A percentile compares a stretch with the other conserved stretches of the same genome.
These are phyloP conservation scores for Elsinoe australis DNA, from an alignment of 2,329 filamentous ascomycete genomes.

Conservation along the genomic window DNA sequence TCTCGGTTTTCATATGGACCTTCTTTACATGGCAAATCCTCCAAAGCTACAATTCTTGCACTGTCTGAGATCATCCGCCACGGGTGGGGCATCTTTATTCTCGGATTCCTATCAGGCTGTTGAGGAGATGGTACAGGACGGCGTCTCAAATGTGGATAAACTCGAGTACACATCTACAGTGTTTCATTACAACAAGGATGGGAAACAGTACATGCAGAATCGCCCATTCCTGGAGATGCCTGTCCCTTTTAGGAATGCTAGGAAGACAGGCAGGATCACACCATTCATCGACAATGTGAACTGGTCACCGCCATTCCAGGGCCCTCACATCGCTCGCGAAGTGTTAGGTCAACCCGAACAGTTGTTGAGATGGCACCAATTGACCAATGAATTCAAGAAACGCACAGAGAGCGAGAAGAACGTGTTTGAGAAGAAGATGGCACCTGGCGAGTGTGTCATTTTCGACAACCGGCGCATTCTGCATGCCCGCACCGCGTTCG, in stretches of 20 bases:
- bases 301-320: slow-evolving; percentile 34
- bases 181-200: slow-evolving; percentile 51
- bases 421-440: slow-evolving; percentile 63
- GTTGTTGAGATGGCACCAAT: slow-evolving; percentile 40
- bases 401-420: slow-evolving; percentile 51
- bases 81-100: slow-evolving; percentile 81
- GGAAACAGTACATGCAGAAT: slow-evolving; percentile 28
- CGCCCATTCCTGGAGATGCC: slow-evolving; percentile 25
- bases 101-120: slow-evolving; percentile 64
- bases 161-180: slow-evolving; percentile 21
- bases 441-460: slow-evolving; percentile 80
- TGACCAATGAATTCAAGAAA: slow-evolving; percentile 49
- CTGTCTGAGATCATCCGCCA: slow-evolving; percentile 71
- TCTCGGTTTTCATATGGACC: slow-evolving; percentile 86
- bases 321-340: slow-evolving; percentile 23
- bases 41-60: slow-evolving; percentile 83
- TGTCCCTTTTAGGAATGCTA: neutral
- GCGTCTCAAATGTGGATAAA: slow-evolving; percentile 19
- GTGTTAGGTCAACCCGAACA: neutral
- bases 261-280: slow-evolving; percentile 16
- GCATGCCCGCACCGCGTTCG: slow-evolving; percentile 74
- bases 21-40: slow-evolving; percentile 74
- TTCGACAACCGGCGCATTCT: slow-evolving; percentile 84
- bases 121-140: slow-evolving; percentile 24
- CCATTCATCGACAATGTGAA: slow-evolving; percentile 27